Conservation (phyloP, 352 stramenopile genomes). For the Pythium chondricola region DNA sequence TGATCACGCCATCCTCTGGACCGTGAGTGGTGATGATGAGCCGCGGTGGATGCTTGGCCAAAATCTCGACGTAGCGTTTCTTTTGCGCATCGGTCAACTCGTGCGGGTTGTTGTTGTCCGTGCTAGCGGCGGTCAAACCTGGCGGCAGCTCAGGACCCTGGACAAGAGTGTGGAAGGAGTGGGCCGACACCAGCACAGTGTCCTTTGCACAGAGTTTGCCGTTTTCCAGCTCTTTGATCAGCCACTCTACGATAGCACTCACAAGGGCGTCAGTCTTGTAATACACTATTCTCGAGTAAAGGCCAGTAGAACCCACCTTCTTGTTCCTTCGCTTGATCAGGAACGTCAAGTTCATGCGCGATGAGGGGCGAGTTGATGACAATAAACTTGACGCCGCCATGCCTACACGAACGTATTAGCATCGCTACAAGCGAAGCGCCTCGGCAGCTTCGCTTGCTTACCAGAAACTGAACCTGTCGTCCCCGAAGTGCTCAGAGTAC, state of each 20-base stretch:
- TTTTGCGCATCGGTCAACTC: background rate
- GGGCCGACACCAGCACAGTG: conserved; percentile 43
- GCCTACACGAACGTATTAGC: conserved; percentile 23
- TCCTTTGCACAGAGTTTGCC: conserved; percentile 71
- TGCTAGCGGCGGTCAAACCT: conserved; percentile 1
- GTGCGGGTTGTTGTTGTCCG: background rate
- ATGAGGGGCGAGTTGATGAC: conserved; percentile 59
- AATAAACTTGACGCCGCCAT: conserved; percentile 74
- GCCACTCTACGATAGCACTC: conserved; percentile 46
- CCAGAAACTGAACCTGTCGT: conserved; percentile 75
- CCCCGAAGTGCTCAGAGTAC: conserved; percentile 56
- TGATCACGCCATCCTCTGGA: conserved; percentile 23
- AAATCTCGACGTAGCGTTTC: conserved; percentile 12
- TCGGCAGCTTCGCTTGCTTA: conserved; percentile 9
- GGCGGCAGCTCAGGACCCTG: conserved; percentile 20
- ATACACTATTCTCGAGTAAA: too few relatives aligned
- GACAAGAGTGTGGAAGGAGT: conserved; percentile 17
- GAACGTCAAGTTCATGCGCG: conserved; percentile 17
- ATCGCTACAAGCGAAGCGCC: background rate
- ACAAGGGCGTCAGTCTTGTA: too few relatives aligned
- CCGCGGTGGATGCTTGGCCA: conserved; percentile 8
- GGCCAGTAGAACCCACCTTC: conserved; percentile 31
- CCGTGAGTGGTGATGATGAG: conserved; percentile 18
- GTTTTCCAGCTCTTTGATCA: conserved; percentile 71
- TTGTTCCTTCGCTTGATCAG: conserved; percentile 32